Evolutionary conservation across 768 basidiomycete species (phyloP), one percentile per base, ranked within the genome.

Genomic region (Mycena haematopus): DNA sequence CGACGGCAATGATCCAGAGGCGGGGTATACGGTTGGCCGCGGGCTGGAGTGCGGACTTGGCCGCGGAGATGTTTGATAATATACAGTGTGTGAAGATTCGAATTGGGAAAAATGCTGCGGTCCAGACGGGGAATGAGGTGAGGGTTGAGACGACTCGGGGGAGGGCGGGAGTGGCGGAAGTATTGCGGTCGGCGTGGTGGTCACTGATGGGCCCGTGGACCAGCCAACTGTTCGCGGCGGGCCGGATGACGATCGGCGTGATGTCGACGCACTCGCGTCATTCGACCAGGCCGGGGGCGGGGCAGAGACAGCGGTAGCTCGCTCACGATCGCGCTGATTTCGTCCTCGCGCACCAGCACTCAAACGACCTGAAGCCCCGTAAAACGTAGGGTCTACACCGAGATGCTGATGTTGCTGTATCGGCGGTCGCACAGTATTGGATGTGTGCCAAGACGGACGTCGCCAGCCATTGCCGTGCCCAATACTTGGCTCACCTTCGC

Each of bases 1-100:
- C 36, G 60, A 35, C 38, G 61, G 35, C n/a, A 59, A 38, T 6
- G 65, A 73, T 75, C 76, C 78, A 58, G 77, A 68, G 62, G 67
- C 72, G 53, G 82, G 81, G 79, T 84, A 82, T 82, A 81, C 69
- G 65, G 77, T 77, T 36, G 81, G 76, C 65, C 79, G 79, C 52
- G 83, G 80, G 40, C 66, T 67, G 24, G 66, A 67, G 8, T 67
- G 66, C 40, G 65, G 65, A 45, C 58, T 60, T 1, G 82, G 81
- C 65, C 80, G 75, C 57, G 82, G 78, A 59, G 81, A 79, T 29
- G 87, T 88, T 77, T 89, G 84, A 72, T 88, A 89, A 77, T 79
- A 89, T 83, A 89, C 85, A 83, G 84, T 87, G 22, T 67, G 62
- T 66, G 82, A 77, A 68, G 81, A 69, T 71, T 83, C 82, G 24